Evolutionary conservation across 2,329 filamentous ascomycete genomes (phyloP).

Genomic region (Aspergillus caelatus): DNA sequence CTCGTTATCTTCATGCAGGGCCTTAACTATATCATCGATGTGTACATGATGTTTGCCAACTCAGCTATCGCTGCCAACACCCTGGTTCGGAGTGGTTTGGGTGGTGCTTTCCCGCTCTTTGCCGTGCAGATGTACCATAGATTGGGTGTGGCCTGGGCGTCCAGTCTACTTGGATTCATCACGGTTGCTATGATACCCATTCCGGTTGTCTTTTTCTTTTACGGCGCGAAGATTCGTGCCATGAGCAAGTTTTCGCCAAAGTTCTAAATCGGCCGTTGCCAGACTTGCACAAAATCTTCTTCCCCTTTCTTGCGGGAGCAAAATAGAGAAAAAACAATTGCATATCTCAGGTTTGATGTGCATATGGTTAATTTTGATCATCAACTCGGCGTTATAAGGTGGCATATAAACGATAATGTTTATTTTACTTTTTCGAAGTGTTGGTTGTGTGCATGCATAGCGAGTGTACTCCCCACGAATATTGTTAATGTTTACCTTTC

Average conservation of each 20-base stretch:
- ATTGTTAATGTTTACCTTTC: not conserved
- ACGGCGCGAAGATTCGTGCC: conserved; percentile 46
- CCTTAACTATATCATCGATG: conserved; percentile 46
- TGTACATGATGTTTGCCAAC: conserved; percentile 42
- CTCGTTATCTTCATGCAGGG: conserved; percentile 46
- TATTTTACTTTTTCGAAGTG: not conserved
- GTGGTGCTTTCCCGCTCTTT: conserved; percentile 36
- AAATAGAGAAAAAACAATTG: not conserved
- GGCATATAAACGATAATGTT: not conserved
- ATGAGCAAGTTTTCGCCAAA: conserved; percentile 47
- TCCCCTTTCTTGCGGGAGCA: not conserved
- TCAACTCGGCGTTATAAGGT: not conserved
- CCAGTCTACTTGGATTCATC: conserved; percentile 39
- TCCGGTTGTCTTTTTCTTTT: conserved; percentile 51
- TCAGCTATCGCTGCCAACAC: conserved; percentile 43
- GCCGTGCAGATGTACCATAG: conserved; percentile 37
- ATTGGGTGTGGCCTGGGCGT: conserved; percentile 41
- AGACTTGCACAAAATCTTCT: not conserved
- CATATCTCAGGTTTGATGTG: not conserved
- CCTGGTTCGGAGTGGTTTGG: conserved; percentile 37
- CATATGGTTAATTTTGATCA: not conserved
- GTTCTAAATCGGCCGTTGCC: conserved; percentile 13
- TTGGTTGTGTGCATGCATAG: not conserved
- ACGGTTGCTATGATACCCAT: conserved; percentile 47
- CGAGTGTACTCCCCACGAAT: not conserved